These are phyloP conservation scores for Didymella keratinophila DNA, from an alignment of 2,329 filamentous ascomycete genomes.

Conservation along the genomic window DNA sequence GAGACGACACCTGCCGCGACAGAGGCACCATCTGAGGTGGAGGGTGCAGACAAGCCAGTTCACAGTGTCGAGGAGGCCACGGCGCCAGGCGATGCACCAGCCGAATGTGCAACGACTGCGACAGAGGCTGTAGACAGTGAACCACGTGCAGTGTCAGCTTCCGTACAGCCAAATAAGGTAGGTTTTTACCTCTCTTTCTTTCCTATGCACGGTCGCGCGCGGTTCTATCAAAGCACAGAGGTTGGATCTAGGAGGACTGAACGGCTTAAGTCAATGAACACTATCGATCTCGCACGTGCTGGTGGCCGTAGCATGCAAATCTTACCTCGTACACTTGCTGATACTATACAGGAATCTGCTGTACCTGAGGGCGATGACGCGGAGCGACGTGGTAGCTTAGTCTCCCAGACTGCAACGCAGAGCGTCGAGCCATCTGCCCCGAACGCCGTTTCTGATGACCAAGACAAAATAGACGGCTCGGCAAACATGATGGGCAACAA, in stretches of 20 bases:
- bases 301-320: slow-evolving; percentile 28
- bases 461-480: slow-evolving; percentile 28
- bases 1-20: slow-evolving; percentile 30
- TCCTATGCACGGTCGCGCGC: slow-evolving; percentile 9
- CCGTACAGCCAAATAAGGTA: slow-evolving; percentile 37
- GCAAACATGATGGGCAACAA: slow-evolving; percentile 33
- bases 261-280: slow-evolving; percentile 30
- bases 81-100: slow-evolving; percentile 22
- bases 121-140: slow-evolving; percentile 23
- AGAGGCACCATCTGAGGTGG: slow-evolving; percentile 31
- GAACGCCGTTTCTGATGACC: slow-evolving; percentile 29
- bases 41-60: slow-evolving; percentile 37
- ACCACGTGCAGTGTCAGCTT: slow-evolving; percentile 30
- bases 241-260: slow-evolving; percentile 6
- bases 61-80: slow-evolving; percentile 40
- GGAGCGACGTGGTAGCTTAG: slow-evolving; percentile 29
- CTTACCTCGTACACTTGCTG: slow-evolving; percentile 24
- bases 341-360: slow-evolving; percentile 26
- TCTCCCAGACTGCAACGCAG: slow-evolving; percentile 28
- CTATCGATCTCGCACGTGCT: slow-evolving; percentile 31
- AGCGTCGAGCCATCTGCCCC: slow-evolving; percentile 29
- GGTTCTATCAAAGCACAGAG: slow-evolving; percentile 15
- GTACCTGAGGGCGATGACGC: slow-evolving; percentile 21
- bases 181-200: slow-evolving; percentile 21
- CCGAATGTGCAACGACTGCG: slow-evolving; percentile 21